Percentiles rank a stretch among this genome's conserved stretches.
These are phyloP conservation scores for Alisma plantagoaquatica DNA, from an alignment of 106 monocot species.

Conservation along the genomic window DNA sequence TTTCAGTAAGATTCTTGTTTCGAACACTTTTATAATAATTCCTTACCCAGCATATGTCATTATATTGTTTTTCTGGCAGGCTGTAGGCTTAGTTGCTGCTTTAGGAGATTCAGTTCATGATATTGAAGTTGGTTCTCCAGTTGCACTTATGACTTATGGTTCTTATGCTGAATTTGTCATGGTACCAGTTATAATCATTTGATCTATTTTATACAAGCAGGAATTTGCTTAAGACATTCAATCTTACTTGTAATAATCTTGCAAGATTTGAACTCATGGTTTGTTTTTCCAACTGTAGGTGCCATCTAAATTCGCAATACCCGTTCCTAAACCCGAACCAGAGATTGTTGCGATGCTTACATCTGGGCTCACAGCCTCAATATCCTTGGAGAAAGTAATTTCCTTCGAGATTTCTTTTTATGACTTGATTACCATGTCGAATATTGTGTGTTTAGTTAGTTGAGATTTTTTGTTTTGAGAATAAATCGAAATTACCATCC, in stretches of 20 bases:
- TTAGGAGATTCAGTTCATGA: conserved; percentile 64
- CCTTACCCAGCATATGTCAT: too few relatives aligned
- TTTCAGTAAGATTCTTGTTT: too few relatives aligned
- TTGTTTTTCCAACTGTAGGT: conserved; percentile 28
- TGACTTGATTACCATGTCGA: neutral
- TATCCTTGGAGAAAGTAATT: conserved; percentile 76
- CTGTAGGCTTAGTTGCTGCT: conserved; percentile 77
- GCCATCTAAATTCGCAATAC: conserved; percentile 72
- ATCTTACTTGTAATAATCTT: too few relatives aligned
- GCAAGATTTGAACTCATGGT: too few relatives aligned
- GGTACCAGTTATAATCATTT: conserved; percentile 22
- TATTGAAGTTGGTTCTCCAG: conserved; percentile 80
- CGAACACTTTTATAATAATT: too few relatives aligned
- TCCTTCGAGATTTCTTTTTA: neutral
- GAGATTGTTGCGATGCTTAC: conserved; percentile 95
- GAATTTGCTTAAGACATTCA: too few relatives aligned
- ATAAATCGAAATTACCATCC: too few relatives aligned
- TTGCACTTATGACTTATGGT: conserved; percentile 88
- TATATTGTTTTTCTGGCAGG: conserved; percentile 44
- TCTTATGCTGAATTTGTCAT: conserved; percentile 76
- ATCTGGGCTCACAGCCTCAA: conserved; percentile 96
- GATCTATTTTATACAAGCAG: too few relatives aligned
- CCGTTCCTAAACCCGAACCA: conserved; percentile 83
- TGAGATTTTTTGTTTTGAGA: neutral
- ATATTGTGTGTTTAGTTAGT: neutral